These are phyloP conservation scores for Globisporangium irregulare DNA, from an alignment of 352 stramenopile species.

Conservation along the genomic window DNA sequence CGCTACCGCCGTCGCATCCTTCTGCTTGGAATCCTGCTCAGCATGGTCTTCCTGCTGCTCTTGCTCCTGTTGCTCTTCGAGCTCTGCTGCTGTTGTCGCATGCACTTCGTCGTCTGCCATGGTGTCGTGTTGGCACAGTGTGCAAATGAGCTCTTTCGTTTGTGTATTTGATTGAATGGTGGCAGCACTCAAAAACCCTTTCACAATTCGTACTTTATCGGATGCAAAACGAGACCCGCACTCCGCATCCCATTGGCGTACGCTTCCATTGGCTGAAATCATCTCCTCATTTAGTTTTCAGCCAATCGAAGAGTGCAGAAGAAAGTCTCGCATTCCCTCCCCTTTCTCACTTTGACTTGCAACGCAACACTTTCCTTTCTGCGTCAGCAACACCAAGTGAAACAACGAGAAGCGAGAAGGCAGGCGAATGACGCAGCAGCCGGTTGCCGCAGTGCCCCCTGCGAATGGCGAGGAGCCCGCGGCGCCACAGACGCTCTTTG, in stretches of 20 bases:
- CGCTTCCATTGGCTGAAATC: background rate
- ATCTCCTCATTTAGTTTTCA: background rate
- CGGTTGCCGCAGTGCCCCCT: conserved; percentile 7
- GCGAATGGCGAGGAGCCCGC: conserved; percentile 8
- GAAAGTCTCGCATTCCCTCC: background rate
- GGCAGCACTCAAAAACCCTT: conserved; percentile 6
- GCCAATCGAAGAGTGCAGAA: background rate
- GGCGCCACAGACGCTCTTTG: conserved; percentile 41
- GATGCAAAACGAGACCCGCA: background rate
- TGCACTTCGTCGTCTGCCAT: conserved; percentile 10
- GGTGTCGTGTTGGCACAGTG: background rate
- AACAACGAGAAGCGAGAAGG: background rate
- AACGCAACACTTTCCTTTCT: conserved; percentile 2
- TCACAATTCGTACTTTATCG: conserved; percentile 10
- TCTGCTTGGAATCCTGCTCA: background rate
- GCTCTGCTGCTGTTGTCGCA: conserved; percentile 4
- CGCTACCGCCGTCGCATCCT: background rate
- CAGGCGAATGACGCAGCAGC: conserved; percentile 7
- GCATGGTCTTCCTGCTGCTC: background rate
- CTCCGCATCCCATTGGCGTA: background rate
- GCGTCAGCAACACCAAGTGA: background rate
- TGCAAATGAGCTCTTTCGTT: background rate
- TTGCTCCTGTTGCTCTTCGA: conserved; percentile 3
- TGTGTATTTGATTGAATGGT: conserved; percentile 11
- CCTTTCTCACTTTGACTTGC: background rate